phyloP scores from a whole-genome alignment of 2,329 filamentous ascomycete species.

The Aspergillus chevalieri region DNA sequence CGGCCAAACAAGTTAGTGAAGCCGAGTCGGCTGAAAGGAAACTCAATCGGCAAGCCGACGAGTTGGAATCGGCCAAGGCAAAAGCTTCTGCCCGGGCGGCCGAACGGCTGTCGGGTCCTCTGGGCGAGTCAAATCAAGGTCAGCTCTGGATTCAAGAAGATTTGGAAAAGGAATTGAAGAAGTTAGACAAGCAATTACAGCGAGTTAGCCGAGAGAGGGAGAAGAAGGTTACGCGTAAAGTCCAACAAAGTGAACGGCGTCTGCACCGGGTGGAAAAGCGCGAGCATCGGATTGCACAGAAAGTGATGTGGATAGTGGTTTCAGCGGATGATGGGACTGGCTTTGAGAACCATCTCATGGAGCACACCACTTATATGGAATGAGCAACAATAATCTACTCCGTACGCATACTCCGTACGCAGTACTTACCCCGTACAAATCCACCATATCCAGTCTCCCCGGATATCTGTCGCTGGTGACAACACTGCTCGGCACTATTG shows the following conservation, averaged over 20 bases:
- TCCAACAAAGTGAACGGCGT: slow-evolving; percentile 4
- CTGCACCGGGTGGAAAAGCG: slow-evolving; percentile 6
- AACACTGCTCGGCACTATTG: too few species aligned
- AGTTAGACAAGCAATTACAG: slow-evolving; percentile 2
- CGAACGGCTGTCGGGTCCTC: slow-evolving; percentile 5
- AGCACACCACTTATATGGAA: not conserved
- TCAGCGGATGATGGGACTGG: slow-evolving; percentile 10
- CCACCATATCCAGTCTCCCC: too few species aligned
- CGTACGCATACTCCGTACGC: not conserved
- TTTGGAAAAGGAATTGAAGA: slow-evolving; percentile 6
- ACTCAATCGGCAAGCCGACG: slow-evolving; percentile 4
- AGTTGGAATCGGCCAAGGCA: slow-evolving; percentile 2
- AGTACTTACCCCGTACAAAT: not conserved
- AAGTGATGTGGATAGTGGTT: slow-evolving; percentile 10
- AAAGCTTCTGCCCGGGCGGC: slow-evolving; percentile 1
- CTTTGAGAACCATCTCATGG: slow-evolving; percentile 7
- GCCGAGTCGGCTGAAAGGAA: slow-evolving; percentile 3
- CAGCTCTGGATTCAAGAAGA: slow-evolving; percentile 6
- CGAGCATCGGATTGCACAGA: slow-evolving; percentile 7
- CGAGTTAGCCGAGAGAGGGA: slow-evolving; percentile 5
- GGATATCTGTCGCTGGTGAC: too few species aligned
- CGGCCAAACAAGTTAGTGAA: slow-evolving; percentile 1
- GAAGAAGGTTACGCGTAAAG: slow-evolving; percentile 4
- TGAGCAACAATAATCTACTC: not conserved
- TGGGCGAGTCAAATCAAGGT: slow-evolving; percentile 8